Conservation (phyloP, 495 filamentous ascomycete species). For the Neurospora africana region DNA sequence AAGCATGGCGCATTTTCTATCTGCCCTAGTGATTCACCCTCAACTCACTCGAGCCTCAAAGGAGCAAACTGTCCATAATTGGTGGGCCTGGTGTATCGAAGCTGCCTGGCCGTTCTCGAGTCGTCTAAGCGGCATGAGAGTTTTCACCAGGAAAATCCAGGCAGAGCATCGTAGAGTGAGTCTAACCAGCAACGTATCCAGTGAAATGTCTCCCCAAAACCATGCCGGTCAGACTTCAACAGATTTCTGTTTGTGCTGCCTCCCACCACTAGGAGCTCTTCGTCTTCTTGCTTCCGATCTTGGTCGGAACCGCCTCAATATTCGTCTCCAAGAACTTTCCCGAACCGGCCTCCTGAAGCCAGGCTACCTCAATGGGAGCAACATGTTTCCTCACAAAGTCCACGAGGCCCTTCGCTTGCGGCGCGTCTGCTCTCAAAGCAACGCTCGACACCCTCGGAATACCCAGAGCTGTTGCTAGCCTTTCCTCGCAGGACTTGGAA, state of each 20-base stretch:
- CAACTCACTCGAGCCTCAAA: background rate
- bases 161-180: background rate
- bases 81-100: background rate
- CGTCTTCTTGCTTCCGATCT: constrained; percentile 28
- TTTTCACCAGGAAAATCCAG: background rate
- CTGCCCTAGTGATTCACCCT: background rate
- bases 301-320: constrained; percentile 28
- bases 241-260: background rate
- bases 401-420: constrained; percentile 37
- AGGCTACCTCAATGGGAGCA: constrained; percentile 19
- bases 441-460: constrained; percentile 50
- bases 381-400: constrained; percentile 41
- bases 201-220: background rate
- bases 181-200: background rate
- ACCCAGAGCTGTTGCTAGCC: constrained; percentile 39
- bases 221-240: background rate
- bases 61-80: background rate
- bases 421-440: constrained; percentile 40
- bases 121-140: background rate
- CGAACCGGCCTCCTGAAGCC: constrained; percentile 16
- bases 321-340: constrained; percentile 18
- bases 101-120: background rate
- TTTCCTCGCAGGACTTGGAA: constrained; percentile 39
- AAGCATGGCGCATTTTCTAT: background rate
- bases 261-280: constrained; percentile 2